Evolutionary conservation across 2,329 filamentous ascomycete genomes (phyloP).

Genomic region (Aspergillus hortae): DNA sequence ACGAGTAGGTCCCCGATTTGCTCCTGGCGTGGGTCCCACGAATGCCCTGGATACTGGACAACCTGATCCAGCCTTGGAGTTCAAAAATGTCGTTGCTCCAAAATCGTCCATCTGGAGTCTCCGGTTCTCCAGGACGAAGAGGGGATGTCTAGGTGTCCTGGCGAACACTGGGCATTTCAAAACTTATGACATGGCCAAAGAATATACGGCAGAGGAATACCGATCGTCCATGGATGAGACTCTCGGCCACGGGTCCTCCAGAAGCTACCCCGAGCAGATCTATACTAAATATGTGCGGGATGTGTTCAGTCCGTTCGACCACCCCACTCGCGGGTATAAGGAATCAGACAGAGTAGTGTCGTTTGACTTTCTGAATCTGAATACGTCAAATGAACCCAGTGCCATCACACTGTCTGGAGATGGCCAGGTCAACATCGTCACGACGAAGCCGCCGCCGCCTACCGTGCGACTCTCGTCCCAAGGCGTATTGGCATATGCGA

Average conservation of each 20-base stretch:
- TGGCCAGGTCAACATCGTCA: constrained; percentile 49
- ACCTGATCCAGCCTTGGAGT: constrained; percentile 54
- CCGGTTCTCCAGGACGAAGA: constrained; percentile 57
- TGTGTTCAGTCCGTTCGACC: constrained; percentile 44
- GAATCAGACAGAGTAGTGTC: constrained; percentile 52
- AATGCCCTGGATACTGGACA: constrained; percentile 30
- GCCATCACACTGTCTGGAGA: constrained; percentile 53
- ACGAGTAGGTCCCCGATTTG: constrained; percentile 43
- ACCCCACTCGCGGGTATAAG: constrained; percentile 40
- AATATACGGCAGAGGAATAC: constrained; percentile 41
- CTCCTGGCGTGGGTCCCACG: constrained; percentile 31
- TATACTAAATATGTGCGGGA: constrained; percentile 46
- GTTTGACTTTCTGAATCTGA: constrained; percentile 58
- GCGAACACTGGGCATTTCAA: constrained; percentile 59
- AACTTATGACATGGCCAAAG: constrained; percentile 53
- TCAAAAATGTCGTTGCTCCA: constrained; percentile 52
- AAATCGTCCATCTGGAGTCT: constrained; percentile 59
- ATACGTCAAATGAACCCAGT: constrained; percentile 46
- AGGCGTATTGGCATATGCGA: constrained; percentile 30
- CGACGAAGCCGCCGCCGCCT: constrained; percentile 41
- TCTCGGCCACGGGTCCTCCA: constrained; percentile 38
- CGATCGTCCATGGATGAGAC: constrained; percentile 38
- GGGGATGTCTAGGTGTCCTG: constrained; percentile 56
- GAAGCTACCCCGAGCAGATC: constrained; percentile 41
- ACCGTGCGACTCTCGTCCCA: constrained; percentile 38